Conservation (phyloP, 352 stramenopile genomes). For the Phytopythium boreale region DNA sequence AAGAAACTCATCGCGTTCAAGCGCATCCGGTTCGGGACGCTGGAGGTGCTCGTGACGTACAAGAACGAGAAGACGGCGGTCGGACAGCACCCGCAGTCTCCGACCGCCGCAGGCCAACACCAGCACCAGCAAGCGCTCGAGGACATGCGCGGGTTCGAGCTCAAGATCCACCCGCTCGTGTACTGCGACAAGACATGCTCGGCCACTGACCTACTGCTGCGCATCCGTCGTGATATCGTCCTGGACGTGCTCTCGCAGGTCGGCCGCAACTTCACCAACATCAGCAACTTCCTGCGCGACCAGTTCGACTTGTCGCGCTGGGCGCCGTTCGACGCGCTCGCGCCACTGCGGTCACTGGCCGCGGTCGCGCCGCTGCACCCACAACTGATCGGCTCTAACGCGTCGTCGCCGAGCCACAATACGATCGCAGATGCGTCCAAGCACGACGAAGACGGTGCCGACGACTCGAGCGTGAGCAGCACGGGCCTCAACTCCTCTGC, state of each 20-base stretch:
- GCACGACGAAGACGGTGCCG: constrained; percentile 19
- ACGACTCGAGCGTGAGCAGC: background rate
- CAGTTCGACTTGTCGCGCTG: constrained; percentile 71
- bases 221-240: constrained; percentile 76
- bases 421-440: constrained; percentile 1
- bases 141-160: constrained; percentile 82
- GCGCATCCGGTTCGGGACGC: constrained; percentile 68
- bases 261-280: constrained; percentile 85
- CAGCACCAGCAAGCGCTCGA: constrained; percentile 49
- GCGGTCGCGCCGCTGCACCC: constrained; percentile 13
- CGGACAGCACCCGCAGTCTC: constrained; percentile 9
- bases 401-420: background rate
- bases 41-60: constrained; percentile 80
- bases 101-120: constrained; percentile 13
- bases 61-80: constrained; percentile 63
- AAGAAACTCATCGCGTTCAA: constrained; percentile 76
- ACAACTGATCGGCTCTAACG: background rate
- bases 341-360: constrained; percentile 52
- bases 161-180: constrained; percentile 84
- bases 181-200: constrained; percentile 88
- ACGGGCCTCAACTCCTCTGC: background rate
- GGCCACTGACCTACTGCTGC: constrained; percentile 61
- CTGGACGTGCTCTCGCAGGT: constrained; percentile 83
- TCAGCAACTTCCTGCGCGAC: constrained; percentile 77
- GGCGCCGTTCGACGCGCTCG: constrained; percentile 63